phyloP scores from a whole-genome alignment of 306 rosid species.

The Hylodesmum podocarpum region DNA sequence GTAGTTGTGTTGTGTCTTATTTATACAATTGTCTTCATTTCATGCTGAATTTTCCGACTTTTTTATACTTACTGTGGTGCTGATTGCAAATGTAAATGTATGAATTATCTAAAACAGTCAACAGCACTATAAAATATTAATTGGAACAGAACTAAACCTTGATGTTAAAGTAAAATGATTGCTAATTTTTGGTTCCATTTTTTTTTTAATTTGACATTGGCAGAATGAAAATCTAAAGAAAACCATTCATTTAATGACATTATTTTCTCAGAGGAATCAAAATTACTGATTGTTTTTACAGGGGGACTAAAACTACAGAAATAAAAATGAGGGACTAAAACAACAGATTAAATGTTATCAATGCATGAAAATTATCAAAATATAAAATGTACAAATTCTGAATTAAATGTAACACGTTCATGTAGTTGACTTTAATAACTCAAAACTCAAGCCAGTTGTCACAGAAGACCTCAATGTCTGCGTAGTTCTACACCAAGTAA shows the following conservation, averaged over 20 bases:
- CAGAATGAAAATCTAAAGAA: no score
- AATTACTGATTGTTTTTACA: no score
- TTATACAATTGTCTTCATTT: not conserved
- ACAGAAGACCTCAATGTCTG: slow-evolving; percentile 4
- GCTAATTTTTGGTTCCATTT: not conserved
- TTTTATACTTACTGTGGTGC: not conserved
- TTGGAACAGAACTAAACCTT: not conserved
- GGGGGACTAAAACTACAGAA: no score
- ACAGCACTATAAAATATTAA: not conserved
- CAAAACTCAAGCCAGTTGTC: slow-evolving; percentile 22
- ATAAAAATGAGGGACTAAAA: no score
- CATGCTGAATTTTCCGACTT: not conserved
- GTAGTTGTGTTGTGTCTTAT: not conserved
- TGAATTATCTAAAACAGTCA: not conserved
- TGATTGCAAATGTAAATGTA: not conserved
- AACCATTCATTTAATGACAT: no score
- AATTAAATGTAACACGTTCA: not conserved
- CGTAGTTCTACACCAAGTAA: slow-evolving; percentile 31
- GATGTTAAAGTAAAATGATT: not conserved
- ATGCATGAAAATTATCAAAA: no score
- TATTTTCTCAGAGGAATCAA: no score
- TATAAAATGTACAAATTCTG: not conserved
- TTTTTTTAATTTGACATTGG: not conserved
- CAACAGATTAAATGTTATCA: no score
- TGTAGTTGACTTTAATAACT: slow-evolving; percentile 24